Evolutionary conservation across 2,329 filamentous ascomycete species (phyloP), one percentile per base, ranked within the genome.

Genomic region (Monosporascus sp.): DNA sequence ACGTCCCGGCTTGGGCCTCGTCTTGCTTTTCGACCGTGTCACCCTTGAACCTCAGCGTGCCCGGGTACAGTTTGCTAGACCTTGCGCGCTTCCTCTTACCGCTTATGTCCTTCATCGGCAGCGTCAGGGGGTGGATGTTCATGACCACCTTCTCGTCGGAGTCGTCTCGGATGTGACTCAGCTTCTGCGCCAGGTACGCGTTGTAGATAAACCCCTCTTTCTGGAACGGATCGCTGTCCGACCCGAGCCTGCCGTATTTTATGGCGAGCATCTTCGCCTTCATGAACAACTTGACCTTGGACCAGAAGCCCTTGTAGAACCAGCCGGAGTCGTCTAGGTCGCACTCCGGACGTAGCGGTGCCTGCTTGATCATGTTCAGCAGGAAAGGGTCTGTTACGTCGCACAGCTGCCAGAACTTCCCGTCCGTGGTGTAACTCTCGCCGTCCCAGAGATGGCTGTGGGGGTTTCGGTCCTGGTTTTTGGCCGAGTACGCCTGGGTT

Each of bases 371-470:
- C 3, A 97, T 73, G 11, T 76, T 70, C 1, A 76, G 74, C 1
- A 97, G 76, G 1, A 92, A 66, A 0, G 91, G 89, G 63, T 97
- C 93, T 0, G 84, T 87, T 51, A 97, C 87, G 68, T 99, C 94
- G 72, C 91, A 96, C 26, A 95, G 81, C 75, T 97, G 94, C 88
- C 91, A 99, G 49, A 94, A 86, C 64, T 94, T 94, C 40, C 91
- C 91, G 64, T 96, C 91, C 1, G 82, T 81, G 17, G 84, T 83
- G 51, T 93, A 83, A 2, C 79, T 80, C 55, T 84, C 77, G 47
- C 93, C 93, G 56, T 95, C 90, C 70, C 97, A 97, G 1, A 93
- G 75, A 69, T 97, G 92, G 51, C 78, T 86, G 31, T 74, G 68
- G 20, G 69, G 70, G 37, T 73, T 67, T 14, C 22, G 43, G 7